These are phyloP conservation scores for Hymenoscyphus scutula DNA, from an alignment of 2,329 filamentous ascomycete genomes.

Conservation along the genomic window DNA sequence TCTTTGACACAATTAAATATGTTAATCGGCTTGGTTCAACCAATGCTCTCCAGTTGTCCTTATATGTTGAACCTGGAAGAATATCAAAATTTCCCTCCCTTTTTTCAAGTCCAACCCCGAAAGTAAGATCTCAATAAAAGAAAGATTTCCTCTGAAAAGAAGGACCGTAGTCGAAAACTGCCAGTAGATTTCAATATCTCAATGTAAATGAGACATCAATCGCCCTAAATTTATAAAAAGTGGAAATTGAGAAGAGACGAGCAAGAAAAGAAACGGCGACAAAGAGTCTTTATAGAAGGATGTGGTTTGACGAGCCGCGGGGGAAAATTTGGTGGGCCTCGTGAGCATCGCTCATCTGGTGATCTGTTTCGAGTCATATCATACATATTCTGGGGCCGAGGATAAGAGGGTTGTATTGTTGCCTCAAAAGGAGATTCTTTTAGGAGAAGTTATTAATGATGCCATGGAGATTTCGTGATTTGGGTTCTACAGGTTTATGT, in stretches of 20 bases:
- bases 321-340: not conserved
- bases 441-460: not conserved
- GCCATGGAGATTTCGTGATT: not conserved
- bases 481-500: not conserved
- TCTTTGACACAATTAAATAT: too few relatives aligned
- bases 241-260: conserved; percentile 11
- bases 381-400: not conserved
- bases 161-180: conserved; percentile 46
- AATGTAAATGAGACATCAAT: too few relatives aligned
- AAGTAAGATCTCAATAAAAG: conserved; percentile 44
- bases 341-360: not conserved
- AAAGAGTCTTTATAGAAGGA: not conserved
- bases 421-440: not conserved
- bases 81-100: too few relatives aligned
- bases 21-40: too few relatives aligned
- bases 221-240: too few relatives aligned
- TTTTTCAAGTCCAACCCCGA: conserved; percentile 34
- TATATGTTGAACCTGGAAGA: too few relatives aligned
- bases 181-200: too few relatives aligned
- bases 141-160: conserved; percentile 27
- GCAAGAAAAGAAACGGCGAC: not conserved
- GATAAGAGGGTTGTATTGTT: not conserved
- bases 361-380: conserved; percentile 3
- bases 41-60: too few relatives aligned
- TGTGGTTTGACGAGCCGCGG: not conserved